These are phyloP conservation scores for Cyclostephanos tholiformis DNA, from an alignment of 108 stramenopile species.

Conservation along the genomic window DNA sequence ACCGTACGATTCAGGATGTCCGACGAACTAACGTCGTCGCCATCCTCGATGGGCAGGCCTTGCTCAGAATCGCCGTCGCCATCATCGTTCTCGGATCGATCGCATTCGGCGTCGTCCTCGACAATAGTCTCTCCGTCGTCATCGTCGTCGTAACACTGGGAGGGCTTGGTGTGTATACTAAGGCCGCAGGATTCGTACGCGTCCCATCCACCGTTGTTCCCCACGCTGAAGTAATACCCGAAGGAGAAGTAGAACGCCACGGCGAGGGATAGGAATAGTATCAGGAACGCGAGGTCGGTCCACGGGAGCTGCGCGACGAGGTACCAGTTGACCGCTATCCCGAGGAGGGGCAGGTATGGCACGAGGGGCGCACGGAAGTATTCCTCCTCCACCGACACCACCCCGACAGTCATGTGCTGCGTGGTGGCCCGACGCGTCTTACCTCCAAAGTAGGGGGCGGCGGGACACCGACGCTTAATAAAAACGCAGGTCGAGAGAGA, in stretches of 20 bases:
- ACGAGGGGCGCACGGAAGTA: slow-evolving; percentile 43
- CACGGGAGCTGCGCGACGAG: slow-evolving; percentile 50
- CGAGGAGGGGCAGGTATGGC: slow-evolving; percentile 45
- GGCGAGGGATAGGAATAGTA: background rate
- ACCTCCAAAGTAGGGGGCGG: slow-evolving; percentile 5
- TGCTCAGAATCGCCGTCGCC: background rate
- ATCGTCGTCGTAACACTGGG: background rate
- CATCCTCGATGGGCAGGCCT: background rate
- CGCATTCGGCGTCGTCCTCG: background rate
- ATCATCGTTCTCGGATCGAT: background rate
- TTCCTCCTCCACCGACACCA: background rate
- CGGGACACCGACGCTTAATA: slow-evolving; percentile 2
- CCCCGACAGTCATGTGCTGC: slow-evolving; percentile 7
- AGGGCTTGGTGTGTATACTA: slow-evolving; percentile 7
- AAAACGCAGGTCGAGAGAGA: background rate
- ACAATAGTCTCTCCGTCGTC: background rate
- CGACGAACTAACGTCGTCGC: background rate
- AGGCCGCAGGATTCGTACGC: slow-evolving; percentile 17
- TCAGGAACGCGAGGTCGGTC: slow-evolving; percentile 8
- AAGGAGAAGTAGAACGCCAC: slow-evolving; percentile 15
- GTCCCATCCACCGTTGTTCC: slow-evolving; percentile 19
- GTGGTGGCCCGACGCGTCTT: background rate
- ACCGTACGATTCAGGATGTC: background rate
- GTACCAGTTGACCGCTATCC: slow-evolving; percentile 62
- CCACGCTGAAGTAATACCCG: slow-evolving; percentile 13